These are phyloP conservation scores for Keqinozyma sinolaborantium DNA, from an alignment of 1,139 yeast species.

Conservation along the genomic window DNA sequence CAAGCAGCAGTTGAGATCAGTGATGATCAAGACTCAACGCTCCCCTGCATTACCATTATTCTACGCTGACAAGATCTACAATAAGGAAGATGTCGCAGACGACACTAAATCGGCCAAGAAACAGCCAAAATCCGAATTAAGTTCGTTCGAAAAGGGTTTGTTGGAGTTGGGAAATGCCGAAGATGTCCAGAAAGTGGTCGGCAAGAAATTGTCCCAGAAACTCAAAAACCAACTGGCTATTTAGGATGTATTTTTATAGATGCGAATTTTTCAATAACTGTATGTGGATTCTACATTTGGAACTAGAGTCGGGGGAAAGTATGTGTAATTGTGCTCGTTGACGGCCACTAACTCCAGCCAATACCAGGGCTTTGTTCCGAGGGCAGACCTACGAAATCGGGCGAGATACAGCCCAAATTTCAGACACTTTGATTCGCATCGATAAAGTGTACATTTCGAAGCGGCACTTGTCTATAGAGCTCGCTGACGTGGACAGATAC, in stretches of 20 bases:
- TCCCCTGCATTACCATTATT: slow-evolving; percentile 88
- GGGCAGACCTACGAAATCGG: slow-evolving; percentile 24
- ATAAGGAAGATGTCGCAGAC: slow-evolving; percentile 26
- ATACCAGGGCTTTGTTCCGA: slow-evolving; percentile 10
- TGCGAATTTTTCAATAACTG: neutral
- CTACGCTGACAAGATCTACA: slow-evolving; percentile 59
- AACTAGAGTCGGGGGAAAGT: slow-evolving; percentile 6
- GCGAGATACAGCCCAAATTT: slow-evolving; percentile 19
- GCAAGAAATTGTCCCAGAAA: slow-evolving; percentile 29
- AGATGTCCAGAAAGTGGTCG: slow-evolving; percentile 49
- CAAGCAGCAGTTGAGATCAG: slow-evolving; percentile 45
- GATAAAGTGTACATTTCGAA: slow-evolving; percentile 27
- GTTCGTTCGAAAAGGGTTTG: slow-evolving; percentile 71
- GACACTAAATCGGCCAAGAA: slow-evolving; percentile 21
- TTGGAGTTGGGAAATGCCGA: slow-evolving; percentile 78
- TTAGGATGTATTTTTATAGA: slow-evolving; percentile 4
- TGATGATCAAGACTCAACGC: slow-evolving; percentile 62
- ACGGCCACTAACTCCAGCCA: slow-evolving; percentile 2
- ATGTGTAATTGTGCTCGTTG: slow-evolving; percentile 4
- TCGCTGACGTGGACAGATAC: slow-evolving; percentile 5
- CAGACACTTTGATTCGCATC: slow-evolving; percentile 17
- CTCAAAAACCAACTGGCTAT: slow-evolving; percentile 7
- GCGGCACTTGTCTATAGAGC: slow-evolving; percentile 22
- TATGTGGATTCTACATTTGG: slow-evolving; percentile 10
- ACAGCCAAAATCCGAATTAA: slow-evolving; percentile 32